Evolutionary conservation across 257 asterid species (phyloP).

Genomic region (Echites panduratus): DNA sequence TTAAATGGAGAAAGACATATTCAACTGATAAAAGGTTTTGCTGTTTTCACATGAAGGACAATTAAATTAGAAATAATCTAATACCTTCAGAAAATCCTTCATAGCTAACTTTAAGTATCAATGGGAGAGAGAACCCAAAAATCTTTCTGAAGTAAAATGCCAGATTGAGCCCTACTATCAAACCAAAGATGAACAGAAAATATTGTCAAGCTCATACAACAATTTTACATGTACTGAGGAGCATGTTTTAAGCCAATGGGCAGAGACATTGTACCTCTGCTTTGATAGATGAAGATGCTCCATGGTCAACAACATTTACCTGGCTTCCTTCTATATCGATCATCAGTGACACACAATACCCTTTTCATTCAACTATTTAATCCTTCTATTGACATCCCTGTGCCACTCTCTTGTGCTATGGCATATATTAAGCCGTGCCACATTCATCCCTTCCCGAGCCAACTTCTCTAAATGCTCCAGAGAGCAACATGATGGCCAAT

Average conservation of each 20-base stretch:
- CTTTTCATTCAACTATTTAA: slow-evolving; percentile 60
- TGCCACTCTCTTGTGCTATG: slow-evolving; percentile 80
- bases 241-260: not conserved
- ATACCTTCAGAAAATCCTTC: slow-evolving; percentile 78
- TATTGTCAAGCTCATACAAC: not conserved
- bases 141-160: slow-evolving; percentile 65
- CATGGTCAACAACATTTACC: slow-evolving; percentile 74
- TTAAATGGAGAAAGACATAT: slow-evolving; percentile 13
- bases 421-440: slow-evolving; percentile 84
- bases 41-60: not conserved
- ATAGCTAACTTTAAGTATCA: slow-evolving; percentile 59
- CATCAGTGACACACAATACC: slow-evolving; percentile 78
- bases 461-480: slow-evolving; percentile 61
- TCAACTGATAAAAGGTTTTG: not conserved
- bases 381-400: slow-evolving; percentile 57
- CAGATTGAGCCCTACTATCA: slow-evolving; percentile 68
- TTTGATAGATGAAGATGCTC: slow-evolving; percentile 71
- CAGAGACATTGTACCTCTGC: slow-evolving; percentile 54
- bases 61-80: slow-evolving; percentile 10
- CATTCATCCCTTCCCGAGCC: slow-evolving; percentile 77
- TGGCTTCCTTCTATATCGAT: slow-evolving; percentile 83
- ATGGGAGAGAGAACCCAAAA: slow-evolving; percentile 62
- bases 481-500: slow-evolving; percentile 73
- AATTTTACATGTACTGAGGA: not conserved
- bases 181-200: slow-evolving; percentile 12